Evolutionary conservation across 306 rosid species (phyloP).

Genomic region (Lagenaria siceraria): DNA sequence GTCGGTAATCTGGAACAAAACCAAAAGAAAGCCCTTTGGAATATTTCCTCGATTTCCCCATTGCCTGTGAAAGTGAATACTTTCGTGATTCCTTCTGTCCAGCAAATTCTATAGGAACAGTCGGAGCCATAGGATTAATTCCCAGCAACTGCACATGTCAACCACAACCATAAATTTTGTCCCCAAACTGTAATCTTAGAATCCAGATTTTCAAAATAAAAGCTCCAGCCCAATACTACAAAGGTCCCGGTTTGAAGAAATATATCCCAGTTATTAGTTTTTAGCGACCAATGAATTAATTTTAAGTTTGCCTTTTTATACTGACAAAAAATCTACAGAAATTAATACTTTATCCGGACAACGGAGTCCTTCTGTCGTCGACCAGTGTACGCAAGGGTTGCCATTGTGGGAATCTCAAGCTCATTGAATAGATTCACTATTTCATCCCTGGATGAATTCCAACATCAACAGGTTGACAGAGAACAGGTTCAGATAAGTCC

Average conservation of each 20-base stretch:
- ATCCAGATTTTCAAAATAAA: slow-evolving; percentile 2
- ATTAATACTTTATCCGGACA: not conserved
- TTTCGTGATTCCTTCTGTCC: slow-evolving; percentile 67
- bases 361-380: not conserved
- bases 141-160: slow-evolving; percentile 65
- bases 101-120: slow-evolving; percentile 74
- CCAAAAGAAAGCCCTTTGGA: slow-evolving; percentile 68
- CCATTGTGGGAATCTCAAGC: not conserved
- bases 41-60: slow-evolving; percentile 90
- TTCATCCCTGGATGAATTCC: not conserved
- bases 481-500: not conserved
- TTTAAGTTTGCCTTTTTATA: not conserved
- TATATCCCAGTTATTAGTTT: not conserved
- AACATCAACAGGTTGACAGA: not conserved
- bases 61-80: slow-evolving; percentile 41
- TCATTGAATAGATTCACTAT: not conserved
- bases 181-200: not conserved
- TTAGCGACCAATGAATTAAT: not conserved
- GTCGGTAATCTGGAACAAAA: slow-evolving; percentile 71
- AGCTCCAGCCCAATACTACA: slow-evolving; percentile 8
- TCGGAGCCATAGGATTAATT: slow-evolving; percentile 76
- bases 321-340: not conserved
- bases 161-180: slow-evolving; percentile 23
- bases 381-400: not conserved
- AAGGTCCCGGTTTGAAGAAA: slow-evolving; percentile 8